Evolutionary conservation across 345 rosid species (phyloP), one percentile per base, ranked within the genome.

Genomic region (Chamaenerion angustifolium): DNA sequence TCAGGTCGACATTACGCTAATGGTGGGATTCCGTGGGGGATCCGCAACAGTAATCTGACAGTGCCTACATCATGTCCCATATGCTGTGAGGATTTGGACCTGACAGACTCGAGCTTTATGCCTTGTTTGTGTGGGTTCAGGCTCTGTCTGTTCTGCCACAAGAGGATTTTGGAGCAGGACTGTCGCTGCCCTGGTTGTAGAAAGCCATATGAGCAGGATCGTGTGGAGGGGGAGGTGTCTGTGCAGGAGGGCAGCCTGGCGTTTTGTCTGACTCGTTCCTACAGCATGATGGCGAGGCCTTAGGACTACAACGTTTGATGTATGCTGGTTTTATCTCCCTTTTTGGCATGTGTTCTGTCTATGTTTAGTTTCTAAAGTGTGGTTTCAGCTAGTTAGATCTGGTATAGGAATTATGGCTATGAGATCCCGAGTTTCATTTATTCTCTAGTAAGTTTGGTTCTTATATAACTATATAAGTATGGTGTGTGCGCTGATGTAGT

Each of bases 181-280:
- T 84, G 83, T 13, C 92, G 95, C 43, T 90, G 98, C 71, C 98
- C 98, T 4, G 87, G 90, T 57, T 90, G 95, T 67, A 79, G 98
- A 70, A 81, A 86, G 67, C 82, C 78, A 0, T 90, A 90, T 43
- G 70, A 76, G 52, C 73, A 48, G 45, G 73, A 76, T 50, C 54
- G 71, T n/a, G 48, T 64, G 49, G 76, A 74, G 62, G 69, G 66
- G 2, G 88, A 79, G 77, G 65, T 81, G n/a, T 65, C 64, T 55
- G 61, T 71, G 42, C 82, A 56, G 51, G 80, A 76, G 67, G 77
- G 85, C 57, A 68, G 77, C 58, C 62, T 79, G 47, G 70, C 90
- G 4, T 56, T 77, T 51, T 71, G 71, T 54, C 69, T 89, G 74
- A 67, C 78, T 64, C 88, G 92, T 48, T 81, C 98, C 16, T 64